These are phyloP conservation scores for Glebionis coronaria DNA, from an alignment of 129 eudicot species.

Conservation along the genomic window DNA sequence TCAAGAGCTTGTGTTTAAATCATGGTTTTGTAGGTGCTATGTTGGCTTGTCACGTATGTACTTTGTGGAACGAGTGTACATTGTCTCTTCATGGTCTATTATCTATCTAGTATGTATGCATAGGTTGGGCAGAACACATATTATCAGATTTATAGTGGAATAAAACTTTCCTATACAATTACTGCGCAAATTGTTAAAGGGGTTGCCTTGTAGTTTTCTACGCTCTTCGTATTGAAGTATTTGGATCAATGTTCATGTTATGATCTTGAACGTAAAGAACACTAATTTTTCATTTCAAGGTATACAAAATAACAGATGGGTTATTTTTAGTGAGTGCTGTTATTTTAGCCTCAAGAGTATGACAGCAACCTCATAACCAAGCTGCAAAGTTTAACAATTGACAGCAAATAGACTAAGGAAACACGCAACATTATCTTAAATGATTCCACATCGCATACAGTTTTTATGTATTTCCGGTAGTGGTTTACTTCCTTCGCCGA, in stretches of 20 bases:
- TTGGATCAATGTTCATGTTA: slow-evolving; percentile 16
- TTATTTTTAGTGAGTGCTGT: neutral
- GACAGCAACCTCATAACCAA: no score
- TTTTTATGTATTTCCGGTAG: no score
- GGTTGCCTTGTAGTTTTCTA: neutral
- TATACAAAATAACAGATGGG: neutral
- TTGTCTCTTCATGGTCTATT: slow-evolving; percentile 21
- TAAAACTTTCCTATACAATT: slow-evolving; percentile 14
- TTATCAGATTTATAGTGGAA: slow-evolving; percentile 26
- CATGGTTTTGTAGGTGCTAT: slow-evolving; percentile 23
- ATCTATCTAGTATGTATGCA: slow-evolving; percentile 24
- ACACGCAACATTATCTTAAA: no score
- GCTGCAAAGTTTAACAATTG: no score
- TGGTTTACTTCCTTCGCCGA: no score
- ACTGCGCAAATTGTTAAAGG: neutral
- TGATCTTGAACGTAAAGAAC: neutral
- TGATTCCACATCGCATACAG: no score
- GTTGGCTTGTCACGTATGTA: slow-evolving; percentile 13
- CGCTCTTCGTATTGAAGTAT: slow-evolving; percentile 7
- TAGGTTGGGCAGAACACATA: slow-evolving; percentile 42
- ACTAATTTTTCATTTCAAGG: neutral
- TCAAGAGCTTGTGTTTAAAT: slow-evolving; percentile 34
- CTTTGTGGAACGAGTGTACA: slow-evolving; percentile 28
- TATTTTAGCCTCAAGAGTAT: neutral
- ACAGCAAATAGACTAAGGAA: neutral